Base-by-base conservation (phyloP, 768 basidiomycete genomes). In the Roridomyces roridus region DNA sequence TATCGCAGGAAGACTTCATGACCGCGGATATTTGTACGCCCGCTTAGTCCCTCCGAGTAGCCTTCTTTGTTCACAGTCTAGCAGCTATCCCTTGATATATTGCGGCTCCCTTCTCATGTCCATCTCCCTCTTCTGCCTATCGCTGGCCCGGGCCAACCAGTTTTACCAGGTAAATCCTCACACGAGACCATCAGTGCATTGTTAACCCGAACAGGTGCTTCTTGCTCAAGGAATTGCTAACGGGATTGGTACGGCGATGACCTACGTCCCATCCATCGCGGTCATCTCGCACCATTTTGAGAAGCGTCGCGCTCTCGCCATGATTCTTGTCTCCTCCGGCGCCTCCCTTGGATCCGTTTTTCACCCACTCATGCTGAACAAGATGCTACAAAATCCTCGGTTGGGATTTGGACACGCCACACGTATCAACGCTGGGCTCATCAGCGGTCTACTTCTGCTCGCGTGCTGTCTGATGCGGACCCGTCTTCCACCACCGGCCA, bases 1-100 rank as follows among this genome's bases (percentile, higher is more conserved):
- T 24, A 48, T 80, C 40, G 72, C 77, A 5, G 85, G 85, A 12
- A 73, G 78, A 43, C 67, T 77, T 6, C 82, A 82, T 60, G 85
- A 85, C 46, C 73, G 73, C 20, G 84, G 85, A 47, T 80, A 82
- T 66, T 83, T 82, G 80, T 79, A 62, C n/a, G n/a, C n/a, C n/a
- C n/a, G n/a, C n/a, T n/a, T n/a, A n/a, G n/a, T n/a, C n/a, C n/a
- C n/a, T n/a, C n/a, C n/a, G 4, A 17, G 24, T 17, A 62, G 77
- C 57, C 15, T n/a, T 43, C n/a, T 21, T 34, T n/a, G 11, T 29
- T 24, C 41, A 2, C 18, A 5, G 20, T 21, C 25, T 14, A 50
- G n/a, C 52, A 80, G 80, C 59, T 77, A 80, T 52, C 68, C 74
- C 40, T 55, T 84, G 15, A 73, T 84, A 56, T 75, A 80, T 11